Conservation (phyloP, 139 green algal genomes). For the Zygnema cylindricum region DNA sequence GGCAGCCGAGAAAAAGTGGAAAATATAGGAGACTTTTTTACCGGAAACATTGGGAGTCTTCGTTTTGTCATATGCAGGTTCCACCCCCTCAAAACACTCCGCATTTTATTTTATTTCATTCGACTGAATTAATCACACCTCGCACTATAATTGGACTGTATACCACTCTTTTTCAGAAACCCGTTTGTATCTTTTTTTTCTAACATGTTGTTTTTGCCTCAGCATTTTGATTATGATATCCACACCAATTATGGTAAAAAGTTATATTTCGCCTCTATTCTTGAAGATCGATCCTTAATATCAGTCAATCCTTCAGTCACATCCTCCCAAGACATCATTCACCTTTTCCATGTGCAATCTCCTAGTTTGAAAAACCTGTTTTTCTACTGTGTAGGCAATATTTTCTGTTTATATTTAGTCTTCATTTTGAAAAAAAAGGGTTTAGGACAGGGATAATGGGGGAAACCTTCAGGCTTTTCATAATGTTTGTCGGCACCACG, state of each 20-base stretch:
- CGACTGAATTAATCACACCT: too few relatives aligned
- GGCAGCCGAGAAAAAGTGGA: not conserved
- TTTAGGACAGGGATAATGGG: constrained; percentile 3
- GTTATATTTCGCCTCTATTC: not conserved
- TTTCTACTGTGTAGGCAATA: not conserved
- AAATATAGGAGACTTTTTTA: not conserved
- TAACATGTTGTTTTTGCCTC: too few relatives aligned
- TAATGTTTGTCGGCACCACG: constrained; percentile 75
- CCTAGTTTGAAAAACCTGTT: not conserved
- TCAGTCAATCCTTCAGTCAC: not conserved
- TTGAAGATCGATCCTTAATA: not conserved
- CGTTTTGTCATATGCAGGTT: not conserved
- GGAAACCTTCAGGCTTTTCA: constrained; percentile 68
- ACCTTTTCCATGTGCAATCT: not conserved
- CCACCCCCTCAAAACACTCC: not conserved
- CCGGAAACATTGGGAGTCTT: not conserved
- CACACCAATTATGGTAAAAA: too few relatives aligned
- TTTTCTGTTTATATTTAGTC: not conserved
- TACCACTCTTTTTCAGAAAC: too few relatives aligned
- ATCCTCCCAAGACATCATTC: not conserved
- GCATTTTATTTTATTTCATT: too few relatives aligned
- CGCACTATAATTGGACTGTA: too few relatives aligned
- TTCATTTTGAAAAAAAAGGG: too few relatives aligned
- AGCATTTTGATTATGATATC: too few relatives aligned
- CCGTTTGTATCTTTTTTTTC: too few relatives aligned